These are phyloP conservation scores for Arachnomyces sp. DNA, from an alignment of 2,329 filamentous ascomycete species.

Conservation along the genomic window DNA sequence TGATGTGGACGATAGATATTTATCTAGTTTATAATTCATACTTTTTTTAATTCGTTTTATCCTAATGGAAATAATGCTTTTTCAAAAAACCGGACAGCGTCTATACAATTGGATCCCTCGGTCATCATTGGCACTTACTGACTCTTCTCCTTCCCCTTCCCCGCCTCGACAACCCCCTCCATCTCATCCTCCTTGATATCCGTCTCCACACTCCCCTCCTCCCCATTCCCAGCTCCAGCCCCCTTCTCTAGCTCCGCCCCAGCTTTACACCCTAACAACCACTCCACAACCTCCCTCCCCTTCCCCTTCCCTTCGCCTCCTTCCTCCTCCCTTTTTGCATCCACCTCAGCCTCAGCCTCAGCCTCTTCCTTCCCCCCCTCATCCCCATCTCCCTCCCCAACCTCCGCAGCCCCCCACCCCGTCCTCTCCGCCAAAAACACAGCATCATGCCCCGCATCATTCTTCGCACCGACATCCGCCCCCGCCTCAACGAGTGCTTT, in stretches of 20 bases:
- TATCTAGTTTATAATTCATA: too few species aligned
- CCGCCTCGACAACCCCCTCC: constrained; percentile 1
- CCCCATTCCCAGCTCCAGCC: constrained; percentile 15
- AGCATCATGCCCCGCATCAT: constrained; percentile 74
- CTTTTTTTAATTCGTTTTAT: too few species aligned
- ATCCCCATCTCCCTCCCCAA: constrained; percentile 21
- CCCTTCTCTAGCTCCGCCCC: constrained; percentile 26
- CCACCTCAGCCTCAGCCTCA: constrained; percentile 14
- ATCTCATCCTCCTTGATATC: constrained; percentile 11
- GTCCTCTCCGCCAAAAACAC: constrained; percentile 65
- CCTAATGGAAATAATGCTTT: too few species aligned
- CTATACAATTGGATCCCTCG: too few species aligned
- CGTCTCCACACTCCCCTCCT: constrained; percentile 9
- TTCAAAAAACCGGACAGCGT: too few species aligned
- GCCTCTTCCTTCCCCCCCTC: constrained; percentile 15
- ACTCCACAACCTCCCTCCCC: constrained; percentile 34
- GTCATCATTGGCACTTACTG: too few species aligned
- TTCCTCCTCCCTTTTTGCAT: constrained; percentile 19
- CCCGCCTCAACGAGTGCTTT: constrained; percentile 68
- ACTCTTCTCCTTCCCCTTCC: too few species aligned
- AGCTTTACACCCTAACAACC: constrained; percentile 32
- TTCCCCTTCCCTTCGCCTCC: constrained; percentile 13
- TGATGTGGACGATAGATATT: too few species aligned
- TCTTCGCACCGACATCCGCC: constrained; percentile 68
- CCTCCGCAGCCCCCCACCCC: constrained; percentile 57